phyloP scores from a whole-genome alignment of 345 rosid species.

The Odontarrhena argentea region DNA sequence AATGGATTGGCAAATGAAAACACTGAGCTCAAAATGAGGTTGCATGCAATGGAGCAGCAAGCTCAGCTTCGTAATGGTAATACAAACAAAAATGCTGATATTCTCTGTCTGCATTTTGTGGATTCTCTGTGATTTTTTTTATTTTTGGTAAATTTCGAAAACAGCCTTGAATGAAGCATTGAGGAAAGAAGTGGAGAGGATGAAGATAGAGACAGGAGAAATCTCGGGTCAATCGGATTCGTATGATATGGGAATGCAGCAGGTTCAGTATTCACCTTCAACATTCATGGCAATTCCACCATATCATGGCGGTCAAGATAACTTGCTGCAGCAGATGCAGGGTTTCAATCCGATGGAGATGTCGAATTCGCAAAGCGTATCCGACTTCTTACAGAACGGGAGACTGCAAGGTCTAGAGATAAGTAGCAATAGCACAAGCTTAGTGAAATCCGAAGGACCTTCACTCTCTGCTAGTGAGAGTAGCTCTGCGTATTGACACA shows the following conservation, averaged over 20 bases:
- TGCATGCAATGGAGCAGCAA: conserved; percentile 86
- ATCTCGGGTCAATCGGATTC: conserved; percentile 46
- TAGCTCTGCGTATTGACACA: conserved; percentile 57
- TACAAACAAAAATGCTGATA: background rate
- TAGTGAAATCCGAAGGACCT: conserved; percentile 64
- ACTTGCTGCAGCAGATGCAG: conserved; percentile 39
- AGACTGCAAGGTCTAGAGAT: conserved; percentile 63
- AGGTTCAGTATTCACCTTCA: conserved; percentile 43
- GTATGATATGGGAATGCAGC: conserved; percentile 54
- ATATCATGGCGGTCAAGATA: conserved; percentile 43
- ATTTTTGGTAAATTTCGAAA: background rate
- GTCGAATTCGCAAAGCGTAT: conserved; percentile 36
- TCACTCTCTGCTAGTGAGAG: conserved; percentile 66
- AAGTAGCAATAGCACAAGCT: conserved; percentile 51
- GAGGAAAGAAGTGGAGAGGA: conserved; percentile 70
- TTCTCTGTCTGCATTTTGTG: background rate
- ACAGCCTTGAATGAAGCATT: conserved; percentile 65
- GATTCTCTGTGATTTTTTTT: background rate
- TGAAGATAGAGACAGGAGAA: conserved; percentile 66
- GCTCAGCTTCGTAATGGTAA: conserved; percentile 85
- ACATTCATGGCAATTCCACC: conserved; percentile 45
- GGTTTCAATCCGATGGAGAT: conserved; percentile 39
- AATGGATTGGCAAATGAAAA: conserved; percentile 66
- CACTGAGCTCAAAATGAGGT: conserved; percentile 69
- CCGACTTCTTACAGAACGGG: conserved; percentile 50